Evolutionary conservation across 73 alveolate genomes (phyloP).

Genomic region (Stentor coeruleus): DNA sequence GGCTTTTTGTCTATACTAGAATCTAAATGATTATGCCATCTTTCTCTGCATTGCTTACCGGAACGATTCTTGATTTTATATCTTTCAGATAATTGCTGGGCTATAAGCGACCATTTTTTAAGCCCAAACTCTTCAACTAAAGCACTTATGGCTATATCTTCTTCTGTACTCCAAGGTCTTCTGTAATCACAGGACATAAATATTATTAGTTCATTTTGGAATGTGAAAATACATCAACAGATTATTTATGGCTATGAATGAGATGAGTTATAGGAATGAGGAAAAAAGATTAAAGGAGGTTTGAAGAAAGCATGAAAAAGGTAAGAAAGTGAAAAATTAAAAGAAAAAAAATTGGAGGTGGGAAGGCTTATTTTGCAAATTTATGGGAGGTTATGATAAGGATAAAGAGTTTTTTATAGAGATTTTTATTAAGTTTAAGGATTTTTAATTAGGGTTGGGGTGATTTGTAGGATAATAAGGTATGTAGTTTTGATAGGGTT

Average conservation of each 20-base stretch:
- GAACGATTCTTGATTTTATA: constrained; percentile 64
- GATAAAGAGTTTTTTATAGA: too few relatives aligned
- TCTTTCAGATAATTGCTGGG: constrained; percentile 56
- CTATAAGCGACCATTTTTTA: constrained; percentile 77
- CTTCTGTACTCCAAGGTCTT: constrained; percentile 29
- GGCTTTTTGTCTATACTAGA: constrained; percentile 88
- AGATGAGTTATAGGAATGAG: neutral
- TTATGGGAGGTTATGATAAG: neutral
- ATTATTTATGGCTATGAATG: neutral
- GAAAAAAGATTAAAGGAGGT: neutral
- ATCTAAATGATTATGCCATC: constrained; percentile 97
- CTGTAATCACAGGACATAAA: neutral
- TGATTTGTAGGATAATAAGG: too few relatives aligned
- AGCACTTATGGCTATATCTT: constrained; percentile 71
- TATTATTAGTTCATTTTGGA: neutral
- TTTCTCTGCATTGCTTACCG: constrained; percentile 97
- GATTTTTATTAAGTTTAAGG: neutral
- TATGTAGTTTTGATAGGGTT: too few relatives aligned
- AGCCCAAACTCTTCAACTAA: constrained; percentile 69
- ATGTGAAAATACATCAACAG: too few relatives aligned
- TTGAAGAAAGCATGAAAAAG: neutral
- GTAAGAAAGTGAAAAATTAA: neutral
- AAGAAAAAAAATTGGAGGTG: neutral
- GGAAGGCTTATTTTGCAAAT: neutral
- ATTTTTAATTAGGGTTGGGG: neutral